Conservation (phyloP, 768 basidiomycete species). For the Russula dissimulans region DNA sequence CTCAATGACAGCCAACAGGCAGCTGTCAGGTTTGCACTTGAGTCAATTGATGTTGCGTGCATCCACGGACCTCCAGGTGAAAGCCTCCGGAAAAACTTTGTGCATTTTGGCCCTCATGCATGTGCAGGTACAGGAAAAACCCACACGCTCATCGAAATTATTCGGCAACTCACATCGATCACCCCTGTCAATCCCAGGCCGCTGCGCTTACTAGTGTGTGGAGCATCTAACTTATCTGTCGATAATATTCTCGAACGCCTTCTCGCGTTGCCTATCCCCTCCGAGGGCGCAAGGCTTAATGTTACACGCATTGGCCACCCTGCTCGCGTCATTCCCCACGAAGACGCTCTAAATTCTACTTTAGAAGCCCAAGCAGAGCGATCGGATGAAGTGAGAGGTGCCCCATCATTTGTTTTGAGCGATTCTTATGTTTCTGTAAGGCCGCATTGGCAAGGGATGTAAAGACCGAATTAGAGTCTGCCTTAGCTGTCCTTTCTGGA, state of each 20-base stretch:
- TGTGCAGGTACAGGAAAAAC: slow-evolving; percentile 83
- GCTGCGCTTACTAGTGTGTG: slow-evolving; percentile 73
- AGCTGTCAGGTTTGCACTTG: slow-evolving; percentile 77
- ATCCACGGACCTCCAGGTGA: slow-evolving; percentile 96
- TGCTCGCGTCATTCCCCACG: slow-evolving; percentile 75
- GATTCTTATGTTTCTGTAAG: slow-evolving; percentile 26
- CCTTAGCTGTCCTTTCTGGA: slow-evolving; percentile 55
- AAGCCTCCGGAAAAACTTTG: neutral
- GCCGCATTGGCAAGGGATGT: slow-evolving; percentile 82
- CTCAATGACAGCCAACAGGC: slow-evolving; percentile 80
- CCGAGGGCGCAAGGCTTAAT: slow-evolving; percentile 44
- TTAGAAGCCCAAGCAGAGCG: slow-evolving; percentile 63
- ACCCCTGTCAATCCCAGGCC: slow-evolving; percentile 41
- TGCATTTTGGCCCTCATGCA: neutral
- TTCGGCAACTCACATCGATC: slow-evolving; percentile 63
- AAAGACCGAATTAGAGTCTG: slow-evolving; percentile 71
- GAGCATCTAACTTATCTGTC: slow-evolving; percentile 89
- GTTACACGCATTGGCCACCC: slow-evolving; percentile 93
- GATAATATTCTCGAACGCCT: slow-evolving; percentile 93
- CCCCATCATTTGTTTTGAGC: neutral
- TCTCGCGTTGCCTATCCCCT: slow-evolving; percentile 44
- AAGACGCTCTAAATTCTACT: slow-evolving; percentile 57
- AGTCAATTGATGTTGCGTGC: slow-evolving; percentile 74
- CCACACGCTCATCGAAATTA: slow-evolving; percentile 88
- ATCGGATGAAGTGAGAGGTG: slow-evolving; percentile 50